phyloP scores from a whole-genome alignment of 768 basidiomycete genomes.

The Leccinum rimulosum region DNA sequence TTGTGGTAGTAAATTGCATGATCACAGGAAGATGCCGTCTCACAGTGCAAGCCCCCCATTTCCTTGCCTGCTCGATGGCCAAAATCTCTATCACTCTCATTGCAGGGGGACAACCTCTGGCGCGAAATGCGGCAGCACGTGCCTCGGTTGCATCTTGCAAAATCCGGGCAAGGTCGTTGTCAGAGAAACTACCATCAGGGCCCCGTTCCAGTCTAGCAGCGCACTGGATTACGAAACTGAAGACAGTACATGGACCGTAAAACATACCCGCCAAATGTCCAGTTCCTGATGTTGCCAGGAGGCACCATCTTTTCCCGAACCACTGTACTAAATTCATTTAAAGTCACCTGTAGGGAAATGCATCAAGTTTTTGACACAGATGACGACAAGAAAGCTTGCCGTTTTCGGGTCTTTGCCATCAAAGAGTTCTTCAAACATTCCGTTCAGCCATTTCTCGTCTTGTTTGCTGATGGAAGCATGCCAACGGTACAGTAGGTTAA shows the following conservation, averaged over 20 bases:
- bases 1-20: background rate
- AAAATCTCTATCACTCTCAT: conserved; percentile 68
- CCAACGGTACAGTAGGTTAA: conserved; percentile 62
- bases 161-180: conserved; percentile 60
- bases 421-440: conserved; percentile 44
- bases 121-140: conserved; percentile 61
- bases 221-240: background rate
- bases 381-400: conserved; percentile 25
- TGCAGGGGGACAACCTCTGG: conserved; percentile 62
- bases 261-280: conserved; percentile 53
- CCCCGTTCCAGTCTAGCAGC: conserved; percentile 45
- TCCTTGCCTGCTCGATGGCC: conserved; percentile 62
- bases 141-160: conserved; percentile 60
- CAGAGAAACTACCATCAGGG: conserved; percentile 52
- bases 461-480: conserved; percentile 56
- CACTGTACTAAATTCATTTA: conserved; percentile 17
- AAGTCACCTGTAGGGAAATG: conserved; percentile 16
- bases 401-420: conserved; percentile 37
- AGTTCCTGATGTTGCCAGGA: conserved; percentile 34
- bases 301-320: conserved; percentile 12
- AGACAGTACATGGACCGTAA: background rate
- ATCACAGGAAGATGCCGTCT: conserved; percentile 16
- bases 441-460: conserved; percentile 56
- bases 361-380: background rate
- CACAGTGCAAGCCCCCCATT: conserved; percentile 75